Conservation (phyloP, 805 yeast genomes). For the Candida argentea region DNA sequence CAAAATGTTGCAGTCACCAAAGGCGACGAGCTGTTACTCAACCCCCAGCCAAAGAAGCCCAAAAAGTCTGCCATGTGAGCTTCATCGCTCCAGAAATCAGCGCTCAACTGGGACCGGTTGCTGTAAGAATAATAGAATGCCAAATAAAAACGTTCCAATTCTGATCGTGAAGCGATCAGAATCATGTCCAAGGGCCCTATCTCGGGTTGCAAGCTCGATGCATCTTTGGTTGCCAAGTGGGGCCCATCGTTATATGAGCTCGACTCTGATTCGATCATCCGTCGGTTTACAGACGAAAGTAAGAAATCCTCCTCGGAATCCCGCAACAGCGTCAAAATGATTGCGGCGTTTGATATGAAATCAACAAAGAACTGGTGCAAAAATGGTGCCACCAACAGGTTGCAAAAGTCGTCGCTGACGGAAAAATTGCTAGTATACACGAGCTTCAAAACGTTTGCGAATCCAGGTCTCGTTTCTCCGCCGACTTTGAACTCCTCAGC, state of each 20-base stretch:
- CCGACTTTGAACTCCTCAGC: slow-evolving; percentile 19
- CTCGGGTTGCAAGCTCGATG: no score
- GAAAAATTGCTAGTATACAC: slow-evolving; percentile 14
- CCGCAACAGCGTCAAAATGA: slow-evolving; percentile 53
- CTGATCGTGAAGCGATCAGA: slow-evolving; percentile 63
- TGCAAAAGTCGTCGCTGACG: slow-evolving; percentile 14
- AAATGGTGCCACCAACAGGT: slow-evolving; percentile 24
- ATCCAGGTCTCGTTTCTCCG: slow-evolving; percentile 15
- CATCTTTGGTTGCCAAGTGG: no score
- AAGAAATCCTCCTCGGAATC: slow-evolving; percentile 69
- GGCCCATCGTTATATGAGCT: slow-evolving; percentile 1
- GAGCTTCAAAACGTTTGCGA: slow-evolving; percentile 20
- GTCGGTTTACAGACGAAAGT: slow-evolving; percentile 34
- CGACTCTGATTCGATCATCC: slow-evolving; percentile 5
- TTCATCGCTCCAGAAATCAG: slow-evolving; percentile 49
- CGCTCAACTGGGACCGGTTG: slow-evolving; percentile 47
- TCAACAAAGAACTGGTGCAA: slow-evolving; percentile 43
- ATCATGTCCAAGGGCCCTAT: no score
- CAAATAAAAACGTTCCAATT: slow-evolving; percentile 78
- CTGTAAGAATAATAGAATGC: slow-evolving; percentile 61
- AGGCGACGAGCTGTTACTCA: slow-evolving; percentile 64
- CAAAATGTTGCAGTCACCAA: slow-evolving; percentile 76
- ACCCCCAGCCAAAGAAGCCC: slow-evolving; percentile 86
- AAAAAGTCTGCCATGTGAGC: slow-evolving; percentile 39
- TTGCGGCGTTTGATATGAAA: slow-evolving; percentile 56